Conservation (phyloP, 2,329 filamentous ascomycete genomes). For the Colletotrichum sp. region DNA sequence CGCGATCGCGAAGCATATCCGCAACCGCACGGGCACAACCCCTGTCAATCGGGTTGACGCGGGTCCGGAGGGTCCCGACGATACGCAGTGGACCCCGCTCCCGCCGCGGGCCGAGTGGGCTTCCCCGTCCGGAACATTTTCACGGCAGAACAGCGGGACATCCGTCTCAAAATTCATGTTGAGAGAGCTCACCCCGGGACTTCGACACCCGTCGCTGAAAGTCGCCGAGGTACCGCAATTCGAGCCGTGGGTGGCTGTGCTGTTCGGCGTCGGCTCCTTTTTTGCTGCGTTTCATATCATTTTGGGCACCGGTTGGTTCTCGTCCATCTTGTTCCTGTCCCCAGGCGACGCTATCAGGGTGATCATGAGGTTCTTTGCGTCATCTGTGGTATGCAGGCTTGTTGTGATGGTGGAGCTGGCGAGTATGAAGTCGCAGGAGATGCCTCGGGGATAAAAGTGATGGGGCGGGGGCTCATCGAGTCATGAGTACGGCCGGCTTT, state of each 20-base stretch:
- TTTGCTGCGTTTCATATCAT: not conserved
- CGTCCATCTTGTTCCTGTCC: not conserved
- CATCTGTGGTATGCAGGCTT: not conserved
- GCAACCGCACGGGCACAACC: not conserved
- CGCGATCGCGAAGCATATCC: not conserved
- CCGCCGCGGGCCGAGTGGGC: not conserved
- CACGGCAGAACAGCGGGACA: not conserved
- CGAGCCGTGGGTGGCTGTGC: not conserved
- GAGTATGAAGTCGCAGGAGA: not conserved
- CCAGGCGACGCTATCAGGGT: not conserved
- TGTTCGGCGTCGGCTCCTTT: not conserved
- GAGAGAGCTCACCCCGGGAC: not conserved
- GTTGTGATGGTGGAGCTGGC: slow-evolving; percentile 8
- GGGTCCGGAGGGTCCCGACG: not conserved
- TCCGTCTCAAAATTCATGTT: not conserved
- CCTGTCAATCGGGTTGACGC: not conserved
- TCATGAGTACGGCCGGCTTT: not conserved
- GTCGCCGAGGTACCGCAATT: not conserved
- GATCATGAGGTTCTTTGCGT: slow-evolving; percentile 4
- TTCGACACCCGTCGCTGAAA: not conserved
- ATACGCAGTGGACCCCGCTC: not conserved
- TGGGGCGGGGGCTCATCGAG: fast-evolving
- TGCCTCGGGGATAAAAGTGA: not conserved
- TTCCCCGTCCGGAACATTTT: not conserved
- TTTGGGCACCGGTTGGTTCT: not conserved